Evolutionary conservation across 768 basidiomycete genomes (phyloP).

Genomic region (Favolaschia claudopus): DNA sequence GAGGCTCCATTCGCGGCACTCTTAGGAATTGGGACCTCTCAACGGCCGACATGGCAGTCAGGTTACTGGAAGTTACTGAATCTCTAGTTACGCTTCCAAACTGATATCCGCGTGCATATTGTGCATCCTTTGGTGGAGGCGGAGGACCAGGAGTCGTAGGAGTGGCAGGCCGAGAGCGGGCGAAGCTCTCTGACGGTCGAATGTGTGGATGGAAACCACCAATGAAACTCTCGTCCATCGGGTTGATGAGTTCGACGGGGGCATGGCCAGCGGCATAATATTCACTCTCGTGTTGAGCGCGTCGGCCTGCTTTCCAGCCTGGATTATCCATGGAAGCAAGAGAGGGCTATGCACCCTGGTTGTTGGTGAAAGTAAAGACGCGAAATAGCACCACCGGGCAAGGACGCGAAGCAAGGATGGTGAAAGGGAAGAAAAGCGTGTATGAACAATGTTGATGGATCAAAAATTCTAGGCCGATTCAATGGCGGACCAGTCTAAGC

Average conservation of each 20-base stretch:
- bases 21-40: constrained; percentile 69
- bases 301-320: constrained; percentile 77
- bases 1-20: constrained; percentile 76
- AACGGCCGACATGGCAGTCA: constrained; percentile 63
- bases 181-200: constrained; percentile 32
- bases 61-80: constrained; percentile 44
- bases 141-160: constrained; percentile 51
- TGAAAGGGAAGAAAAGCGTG: too few species aligned
- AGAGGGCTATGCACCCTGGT: too few species aligned
- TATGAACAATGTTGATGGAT: too few species aligned
- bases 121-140: constrained; percentile 59
- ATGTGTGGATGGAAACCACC: constrained; percentile 58
- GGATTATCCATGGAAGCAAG: constrained; percentile 66
- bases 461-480: too few species aligned
- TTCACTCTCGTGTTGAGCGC: constrained; percentile 60
- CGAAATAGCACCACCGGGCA: too few species aligned
- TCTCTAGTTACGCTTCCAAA: constrained; percentile 34
- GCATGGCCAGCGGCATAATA: constrained; percentile 53
- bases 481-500: too few species aligned
- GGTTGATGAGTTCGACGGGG: constrained; percentile 65
- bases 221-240: constrained; percentile 68
- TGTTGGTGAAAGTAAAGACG: too few species aligned
- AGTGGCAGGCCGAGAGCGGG: not conserved
- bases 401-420: not conserved
- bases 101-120: constrained; percentile 29